Conservation (phyloP, 352 stramenopile species). For the Phytophthora megakarya region DNA sequence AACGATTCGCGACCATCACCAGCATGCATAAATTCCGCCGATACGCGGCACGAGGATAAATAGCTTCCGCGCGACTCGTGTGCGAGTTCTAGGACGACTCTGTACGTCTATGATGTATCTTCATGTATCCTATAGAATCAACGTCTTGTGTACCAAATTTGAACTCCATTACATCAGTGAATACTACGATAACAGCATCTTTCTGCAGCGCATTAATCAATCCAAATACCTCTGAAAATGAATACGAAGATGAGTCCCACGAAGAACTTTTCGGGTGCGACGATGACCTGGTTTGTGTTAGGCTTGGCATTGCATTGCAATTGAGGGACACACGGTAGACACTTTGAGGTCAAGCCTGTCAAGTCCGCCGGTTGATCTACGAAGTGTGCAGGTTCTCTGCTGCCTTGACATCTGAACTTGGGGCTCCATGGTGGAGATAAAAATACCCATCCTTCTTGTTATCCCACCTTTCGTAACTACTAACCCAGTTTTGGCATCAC, state of each 20-base stretch:
- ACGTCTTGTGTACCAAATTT: conserved; percentile 1
- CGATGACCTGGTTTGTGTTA: neutral
- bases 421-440: conserved; percentile 9
- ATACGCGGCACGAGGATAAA: conserved; percentile 23
- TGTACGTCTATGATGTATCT: neutral
- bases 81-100: neutral
- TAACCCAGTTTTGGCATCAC: conserved; percentile 16
- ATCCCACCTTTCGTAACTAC: conserved; percentile 10
- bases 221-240: conserved; percentile 16
- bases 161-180: neutral
- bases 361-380: conserved; percentile 5
- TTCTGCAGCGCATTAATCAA: neutral
- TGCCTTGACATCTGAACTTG: conserved; percentile 12
- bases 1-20: conserved; percentile 29
- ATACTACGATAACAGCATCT: neutral
- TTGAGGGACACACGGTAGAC: neutral
- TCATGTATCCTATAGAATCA: conserved; percentile 7
- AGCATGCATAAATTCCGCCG: conserved; percentile 30
- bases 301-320: neutral
- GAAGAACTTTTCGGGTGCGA: neutral
- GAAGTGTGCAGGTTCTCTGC: conserved; percentile 15
- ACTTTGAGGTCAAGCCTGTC: neutral
- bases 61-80: conserved; percentile 42
- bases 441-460: conserved; percentile 31
- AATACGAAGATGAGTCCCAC: conserved; percentile 23